phyloP scores from a whole-genome alignment of 1,284 basidiomycete species.

The Ceratobasidium sp. region DNA sequence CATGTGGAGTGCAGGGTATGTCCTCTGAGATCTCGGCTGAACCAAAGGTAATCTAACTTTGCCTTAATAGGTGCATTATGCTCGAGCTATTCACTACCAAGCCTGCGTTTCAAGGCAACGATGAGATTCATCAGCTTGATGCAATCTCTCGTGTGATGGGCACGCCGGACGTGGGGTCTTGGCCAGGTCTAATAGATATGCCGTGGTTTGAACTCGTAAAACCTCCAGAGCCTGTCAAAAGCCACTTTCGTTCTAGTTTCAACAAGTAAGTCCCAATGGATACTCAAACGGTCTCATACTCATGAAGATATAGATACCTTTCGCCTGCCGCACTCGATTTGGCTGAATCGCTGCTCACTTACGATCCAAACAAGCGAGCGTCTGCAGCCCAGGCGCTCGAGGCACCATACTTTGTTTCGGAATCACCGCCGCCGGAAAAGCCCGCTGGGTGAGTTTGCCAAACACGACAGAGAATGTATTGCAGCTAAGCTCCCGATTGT shows the following conservation, averaged over 20 bases:
- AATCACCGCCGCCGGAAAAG: conserved; percentile 78
- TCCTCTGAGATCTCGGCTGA: conserved; percentile 2
- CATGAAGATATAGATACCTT: conserved; percentile 71
- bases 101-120: conserved; percentile 94
- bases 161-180: conserved; percentile 83
- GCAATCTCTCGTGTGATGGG: conserved; percentile 92
- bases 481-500: conserved; percentile 38
- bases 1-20: conserved; percentile 99
- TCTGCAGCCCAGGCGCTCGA: conserved; percentile 85
- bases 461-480: not conserved
- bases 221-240: conserved; percentile 78
- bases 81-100: conserved; percentile 96
- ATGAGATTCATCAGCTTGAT: conserved; percentile 97
- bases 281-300: not conserved
- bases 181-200: conserved; percentile 85
- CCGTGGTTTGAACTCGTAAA: conserved; percentile 99
- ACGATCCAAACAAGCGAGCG: conserved; percentile 83
- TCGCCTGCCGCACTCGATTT: conserved; percentile 86
- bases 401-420: conserved; percentile 84
- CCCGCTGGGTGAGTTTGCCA: conserved; percentile 78
- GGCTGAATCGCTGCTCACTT: conserved; percentile 84
- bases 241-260: conserved; percentile 83
- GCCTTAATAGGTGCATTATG: conserved; percentile 88
- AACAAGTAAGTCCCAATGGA: conserved; percentile 70
- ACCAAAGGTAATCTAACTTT: conserved; percentile 31